Evolutionary conservation across 768 basidiomycete species (phyloP).

Genomic region (Coprinopsis marcescibilis): DNA sequence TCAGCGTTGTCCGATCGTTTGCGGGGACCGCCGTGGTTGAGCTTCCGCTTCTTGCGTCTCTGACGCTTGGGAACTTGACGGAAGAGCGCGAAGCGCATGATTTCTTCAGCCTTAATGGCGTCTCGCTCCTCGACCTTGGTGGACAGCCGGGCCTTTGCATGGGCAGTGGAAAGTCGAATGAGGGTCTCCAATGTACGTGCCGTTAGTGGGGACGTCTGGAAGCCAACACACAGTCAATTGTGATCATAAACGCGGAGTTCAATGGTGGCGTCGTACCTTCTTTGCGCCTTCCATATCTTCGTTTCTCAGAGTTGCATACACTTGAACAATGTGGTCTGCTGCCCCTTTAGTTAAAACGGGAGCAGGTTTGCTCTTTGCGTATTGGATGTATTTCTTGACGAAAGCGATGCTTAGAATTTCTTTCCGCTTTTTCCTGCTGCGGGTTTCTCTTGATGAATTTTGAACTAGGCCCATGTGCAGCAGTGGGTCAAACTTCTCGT

Average conservation of each 20-base stretch:
- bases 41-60: constrained; percentile 80
- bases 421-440: constrained; percentile 57
- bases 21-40: constrained; percentile 60
- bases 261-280: constrained; percentile 45
- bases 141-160: constrained; percentile 93
- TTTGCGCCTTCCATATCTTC: constrained; percentile 88
- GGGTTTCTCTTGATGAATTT: constrained; percentile 44
- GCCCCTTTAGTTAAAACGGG: constrained; percentile 90
- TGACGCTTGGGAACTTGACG: constrained; percentile 89
- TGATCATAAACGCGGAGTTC: constrained; percentile 7
- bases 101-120: constrained; percentile 87
- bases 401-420: constrained; percentile 92
- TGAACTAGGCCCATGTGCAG: constrained; percentile 77
- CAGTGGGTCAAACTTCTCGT: constrained; percentile 95
- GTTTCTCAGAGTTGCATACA: constrained; percentile 88
- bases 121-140: constrained; percentile 78
- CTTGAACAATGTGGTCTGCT: constrained; percentile 88
- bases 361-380: constrained; percentile 83
- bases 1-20: constrained; percentile 39
- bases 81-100: constrained; percentile 95
- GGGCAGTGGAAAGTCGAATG: constrained; percentile 96
- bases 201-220: constrained; percentile 91
- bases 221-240: constrained; percentile 11
- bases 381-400: constrained; percentile 98
- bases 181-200: constrained; percentile 98